These are phyloP conservation scores for Mycosarcoma maydis DNA, from an alignment of 1,284 basidiomycete genomes.

Conservation along the genomic window DNA sequence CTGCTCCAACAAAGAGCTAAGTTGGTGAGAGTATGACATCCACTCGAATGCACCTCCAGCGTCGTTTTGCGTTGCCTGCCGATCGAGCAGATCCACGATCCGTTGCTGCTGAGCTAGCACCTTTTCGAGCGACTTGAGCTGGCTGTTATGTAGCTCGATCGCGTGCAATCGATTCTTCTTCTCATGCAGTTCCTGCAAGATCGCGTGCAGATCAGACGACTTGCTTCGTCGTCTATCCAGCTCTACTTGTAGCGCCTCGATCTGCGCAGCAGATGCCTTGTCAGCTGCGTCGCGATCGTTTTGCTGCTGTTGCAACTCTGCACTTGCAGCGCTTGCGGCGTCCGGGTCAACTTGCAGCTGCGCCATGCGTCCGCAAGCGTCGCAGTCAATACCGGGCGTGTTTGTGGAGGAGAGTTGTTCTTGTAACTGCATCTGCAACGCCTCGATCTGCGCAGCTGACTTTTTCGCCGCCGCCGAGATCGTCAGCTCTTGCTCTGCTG, in stretches of 20 bases:
- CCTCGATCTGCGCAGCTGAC: constrained; percentile 14
- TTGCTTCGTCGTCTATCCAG: background rate
- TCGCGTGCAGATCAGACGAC: background rate
- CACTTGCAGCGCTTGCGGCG: no score
- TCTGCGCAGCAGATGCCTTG: background rate
- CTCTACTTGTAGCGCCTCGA: background rate
- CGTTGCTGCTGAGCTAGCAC: constrained; percentile 15
- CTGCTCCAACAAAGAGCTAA: constrained; percentile 2
- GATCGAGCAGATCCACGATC: constrained; percentile 20
- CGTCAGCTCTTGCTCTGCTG: constrained; percentile 23
- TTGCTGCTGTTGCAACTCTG: background rate
- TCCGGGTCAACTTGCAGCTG: no score
- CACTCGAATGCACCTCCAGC: no score
- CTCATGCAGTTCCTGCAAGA: constrained; percentile 15
- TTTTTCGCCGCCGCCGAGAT: constrained; percentile 22
- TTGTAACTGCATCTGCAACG: constrained; percentile 5
- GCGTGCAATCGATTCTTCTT: constrained; percentile 23
- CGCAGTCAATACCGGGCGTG: background rate
- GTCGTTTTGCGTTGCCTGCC: background rate
- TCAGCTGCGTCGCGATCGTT: background rate
- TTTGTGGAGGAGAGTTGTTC: background rate
- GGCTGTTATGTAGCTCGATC: constrained; percentile 15
- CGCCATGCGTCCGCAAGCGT: background rate
- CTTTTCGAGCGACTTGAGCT: constrained; percentile 4
- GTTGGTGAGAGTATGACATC: constrained; percentile 5